phyloP scores from a whole-genome alignment of 257 asterid genomes.

The Leptodermis oblonga region DNA sequence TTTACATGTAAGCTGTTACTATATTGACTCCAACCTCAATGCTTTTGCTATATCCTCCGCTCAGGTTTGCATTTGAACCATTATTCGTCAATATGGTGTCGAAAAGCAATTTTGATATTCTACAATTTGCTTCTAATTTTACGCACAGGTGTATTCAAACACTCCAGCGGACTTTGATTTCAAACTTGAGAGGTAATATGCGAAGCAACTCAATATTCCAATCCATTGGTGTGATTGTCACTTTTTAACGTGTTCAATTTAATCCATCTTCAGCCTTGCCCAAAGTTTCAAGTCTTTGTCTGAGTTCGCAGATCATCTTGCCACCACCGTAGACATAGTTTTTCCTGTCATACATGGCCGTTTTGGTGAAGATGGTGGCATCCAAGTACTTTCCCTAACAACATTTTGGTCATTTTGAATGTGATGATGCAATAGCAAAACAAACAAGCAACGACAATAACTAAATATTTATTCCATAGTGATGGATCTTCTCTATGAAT shows the following conservation, averaged over 20 bases:
- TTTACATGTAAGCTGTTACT: constrained; percentile 75
- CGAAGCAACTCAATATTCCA: background rate
- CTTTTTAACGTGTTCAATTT: constrained; percentile 8
- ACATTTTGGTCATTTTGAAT: constrained; percentile 4
- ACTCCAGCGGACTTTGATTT: constrained; percentile 91
- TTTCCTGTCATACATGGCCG: constrained; percentile 95
- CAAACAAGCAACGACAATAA: too few species aligned
- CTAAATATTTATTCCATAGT: too few species aligned
- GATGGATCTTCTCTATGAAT: too few species aligned
- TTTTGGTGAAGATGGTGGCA: constrained; percentile 94
- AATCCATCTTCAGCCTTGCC: constrained; percentile 62
- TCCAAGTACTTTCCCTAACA: constrained; percentile 46
- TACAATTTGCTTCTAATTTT: constrained; percentile 17
- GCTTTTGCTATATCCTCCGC: constrained; percentile 79
- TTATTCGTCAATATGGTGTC: background rate
- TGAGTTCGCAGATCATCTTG: constrained; percentile 64
- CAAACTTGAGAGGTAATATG: constrained; percentile 69
- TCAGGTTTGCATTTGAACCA: constrained; percentile 41
- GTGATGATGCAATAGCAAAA: constrained; percentile 5
- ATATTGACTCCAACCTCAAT: constrained; percentile 62
- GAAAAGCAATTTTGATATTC: background rate
- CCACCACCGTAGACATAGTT: constrained; percentile 70
- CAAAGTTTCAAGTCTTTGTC: constrained; percentile 64
- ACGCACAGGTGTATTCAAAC: constrained; percentile 59
- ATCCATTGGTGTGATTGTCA: background rate